Evolutionary conservation across 2,329 filamentous ascomycete genomes (phyloP), one percentile per base, ranked within the genome.

Genomic region (Alternaria arborescens): DNA sequence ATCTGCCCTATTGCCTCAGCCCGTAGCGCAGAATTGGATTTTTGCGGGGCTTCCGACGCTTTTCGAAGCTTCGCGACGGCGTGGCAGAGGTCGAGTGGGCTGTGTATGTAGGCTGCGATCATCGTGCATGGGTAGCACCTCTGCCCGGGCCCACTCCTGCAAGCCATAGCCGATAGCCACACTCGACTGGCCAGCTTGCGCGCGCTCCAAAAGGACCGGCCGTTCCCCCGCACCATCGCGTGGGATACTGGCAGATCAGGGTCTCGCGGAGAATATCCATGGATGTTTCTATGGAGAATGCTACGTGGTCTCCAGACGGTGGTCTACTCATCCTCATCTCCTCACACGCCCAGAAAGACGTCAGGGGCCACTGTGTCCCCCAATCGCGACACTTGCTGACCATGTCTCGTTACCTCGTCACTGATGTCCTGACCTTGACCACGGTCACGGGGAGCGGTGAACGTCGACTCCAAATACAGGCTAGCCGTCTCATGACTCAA

Each of bases 31-130:
- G 16, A 20, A 30, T 38, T 51, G 50, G 34, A 52, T 16, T 42
- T 46, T 52, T 40, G 64, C 60, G 64, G 61, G 60, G 59, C 61
- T 38, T 40, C 22, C 52, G 36, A 41, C 43, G 47, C 30, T n/a
- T 52, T 58, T 66, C 28, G 63, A 66, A 53, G 56, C 51, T 59
- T 66, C 55, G 58, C 55, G 63, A 18, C 51, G 58, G 63, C 60
- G 66, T 63, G 61, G 58, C 65, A 60, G 38, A 34, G 41, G 54
- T 40, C 52, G 46, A 67, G 30, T 64, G 62, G 66, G 64, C 65
- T 61, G 55, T 55, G 64, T 48, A 43, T 65, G 58, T 50, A 42
- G 26, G 50, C 41, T 62, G 64, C 26, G 55, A 52, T 67, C 66
- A 69, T 69, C 40, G 64, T 65, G 64, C 66, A 67, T 67, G 64